phyloP scores from a whole-genome alignment of 257 asterid species.

The Euphrasia confusa region DNA sequence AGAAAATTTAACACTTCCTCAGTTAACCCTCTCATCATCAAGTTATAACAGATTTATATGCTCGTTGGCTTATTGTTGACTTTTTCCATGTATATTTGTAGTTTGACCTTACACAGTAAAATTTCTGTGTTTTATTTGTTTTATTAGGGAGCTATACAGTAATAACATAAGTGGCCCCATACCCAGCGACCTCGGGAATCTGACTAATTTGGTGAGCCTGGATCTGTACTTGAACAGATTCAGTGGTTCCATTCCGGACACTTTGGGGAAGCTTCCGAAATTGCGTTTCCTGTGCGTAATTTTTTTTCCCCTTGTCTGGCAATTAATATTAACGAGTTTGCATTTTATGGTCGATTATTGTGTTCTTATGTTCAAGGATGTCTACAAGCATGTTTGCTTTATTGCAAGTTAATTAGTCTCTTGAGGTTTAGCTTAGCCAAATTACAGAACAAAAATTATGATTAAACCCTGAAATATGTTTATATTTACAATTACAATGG shows the following conservation, averaged over 20 bases:
- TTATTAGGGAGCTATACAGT: conserved; percentile 85
- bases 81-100: background rate
- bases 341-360: background rate
- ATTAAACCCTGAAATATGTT: no score
- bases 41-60: no score
- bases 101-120: conserved; percentile 12
- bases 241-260: conserved; percentile 78
- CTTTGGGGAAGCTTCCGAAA: conserved; percentile 82
- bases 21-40: no score
- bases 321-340: conserved; percentile 5
- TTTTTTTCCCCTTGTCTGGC: conserved; percentile 24
- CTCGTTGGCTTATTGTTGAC: background rate
- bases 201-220: conserved; percentile 97
- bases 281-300: conserved; percentile 86
- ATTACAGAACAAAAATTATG: background rate
- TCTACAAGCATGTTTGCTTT: no score
- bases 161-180: conserved; percentile 82
- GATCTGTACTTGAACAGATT: conserved; percentile 93
- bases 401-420: no score
- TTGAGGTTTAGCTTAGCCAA: no score
- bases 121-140: conserved; percentile 14
- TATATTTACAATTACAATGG: no score
- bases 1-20: no score
- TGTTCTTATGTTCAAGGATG: no score
- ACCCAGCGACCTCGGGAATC: conserved; percentile 88